These are phyloP conservation scores for Senna tora DNA, from an alignment of 306 rosid genomes.

Conservation along the genomic window DNA sequence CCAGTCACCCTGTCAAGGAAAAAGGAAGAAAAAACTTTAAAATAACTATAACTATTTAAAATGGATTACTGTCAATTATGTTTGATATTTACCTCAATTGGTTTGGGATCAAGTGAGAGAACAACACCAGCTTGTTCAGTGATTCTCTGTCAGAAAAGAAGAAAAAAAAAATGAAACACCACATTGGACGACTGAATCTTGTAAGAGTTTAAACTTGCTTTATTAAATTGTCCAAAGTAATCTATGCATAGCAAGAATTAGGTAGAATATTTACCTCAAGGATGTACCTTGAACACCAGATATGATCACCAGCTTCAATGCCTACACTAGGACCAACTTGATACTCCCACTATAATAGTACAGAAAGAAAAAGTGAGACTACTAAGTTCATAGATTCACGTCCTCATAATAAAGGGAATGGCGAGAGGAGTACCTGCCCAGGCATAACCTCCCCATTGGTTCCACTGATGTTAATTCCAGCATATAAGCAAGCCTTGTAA, in stretches of 20 bases:
- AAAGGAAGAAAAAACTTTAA: slow-evolving; percentile 31
- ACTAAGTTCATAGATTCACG: slow-evolving; percentile 30
- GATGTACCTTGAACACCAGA: slow-evolving; percentile 90
- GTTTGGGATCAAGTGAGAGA: slow-evolving; percentile 96
- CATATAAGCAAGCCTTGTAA: slow-evolving; percentile 97
- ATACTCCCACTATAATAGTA: slow-evolving; percentile 86
- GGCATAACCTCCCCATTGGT: slow-evolving; percentile 99
- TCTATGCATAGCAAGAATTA: slow-evolving; percentile 20
- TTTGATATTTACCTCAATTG: slow-evolving; percentile 70
- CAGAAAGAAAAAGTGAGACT: slow-evolving; percentile 34
- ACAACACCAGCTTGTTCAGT: slow-evolving; percentile 99
- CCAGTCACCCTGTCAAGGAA: slow-evolving; percentile 88
- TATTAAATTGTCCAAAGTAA: slow-evolving; percentile 19
- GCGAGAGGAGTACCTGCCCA: slow-evolving; percentile 76
- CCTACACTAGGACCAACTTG: slow-evolving; percentile 99
- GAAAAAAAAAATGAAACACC: slow-evolving; percentile 11
- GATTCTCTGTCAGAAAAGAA: slow-evolving; percentile 72
- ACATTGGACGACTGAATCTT: not conserved
- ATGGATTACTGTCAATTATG: slow-evolving; percentile 5
- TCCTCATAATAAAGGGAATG: slow-evolving; percentile 26
- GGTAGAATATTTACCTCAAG: slow-evolving; percentile 77
- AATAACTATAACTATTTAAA: not conserved
- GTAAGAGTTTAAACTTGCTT: slow-evolving; percentile 3
- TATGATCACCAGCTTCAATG: slow-evolving; percentile 92
- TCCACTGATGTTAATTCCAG: slow-evolving; percentile 95